phyloP scores from a whole-genome alignment of 345 rosid genomes.

The Populus pruinosa region DNA sequence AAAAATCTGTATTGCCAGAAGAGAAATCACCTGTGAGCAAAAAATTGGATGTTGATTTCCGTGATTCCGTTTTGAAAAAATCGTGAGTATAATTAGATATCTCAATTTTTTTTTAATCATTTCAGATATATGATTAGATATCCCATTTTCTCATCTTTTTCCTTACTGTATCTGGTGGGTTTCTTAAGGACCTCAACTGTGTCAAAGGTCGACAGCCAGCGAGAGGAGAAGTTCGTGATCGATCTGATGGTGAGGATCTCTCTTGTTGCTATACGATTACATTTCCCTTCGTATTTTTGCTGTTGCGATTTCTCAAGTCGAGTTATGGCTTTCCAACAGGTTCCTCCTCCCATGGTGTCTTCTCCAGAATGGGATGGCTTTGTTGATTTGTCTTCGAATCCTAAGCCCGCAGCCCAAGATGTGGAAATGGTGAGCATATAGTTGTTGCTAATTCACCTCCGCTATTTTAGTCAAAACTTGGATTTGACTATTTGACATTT shows the following conservation, averaged over 20 bases:
- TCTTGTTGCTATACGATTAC: slow-evolving; percentile 14
- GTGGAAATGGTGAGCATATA: slow-evolving; percentile 12
- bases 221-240: slow-evolving; percentile 36
- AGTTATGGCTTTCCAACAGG: slow-evolving; percentile 34
- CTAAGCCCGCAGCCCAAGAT: slow-evolving; percentile 11
- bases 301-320: slow-evolving; percentile 22
- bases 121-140: slow-evolving; percentile 8
- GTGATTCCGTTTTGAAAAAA: slow-evolving; percentile 29
- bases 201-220: slow-evolving; percentile 17
- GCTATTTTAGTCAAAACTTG: background rate
- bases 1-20: slow-evolving; percentile 14
- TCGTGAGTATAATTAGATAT: slow-evolving; percentile 28
- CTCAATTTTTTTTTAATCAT: background rate
- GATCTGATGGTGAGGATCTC: slow-evolving; percentile 62
- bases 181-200: slow-evolving; percentile 25
- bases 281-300: slow-evolving; percentile 23
- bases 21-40: slow-evolving; percentile 13
- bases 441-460: background rate
- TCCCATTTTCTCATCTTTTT: slow-evolving; percentile 17
- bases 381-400: slow-evolving; percentile 23
- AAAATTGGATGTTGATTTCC: slow-evolving; percentile 22
- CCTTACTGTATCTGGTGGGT: background rate
- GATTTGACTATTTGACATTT: background rate
- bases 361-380: slow-evolving; percentile 27
- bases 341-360: slow-evolving; percentile 32